Percentiles rank a stretch among this genome's conserved stretches.
Evolutionary conservation across 2,329 filamentous ascomycete genomes (phyloP).

Genomic region (Penicillium sp.): DNA sequence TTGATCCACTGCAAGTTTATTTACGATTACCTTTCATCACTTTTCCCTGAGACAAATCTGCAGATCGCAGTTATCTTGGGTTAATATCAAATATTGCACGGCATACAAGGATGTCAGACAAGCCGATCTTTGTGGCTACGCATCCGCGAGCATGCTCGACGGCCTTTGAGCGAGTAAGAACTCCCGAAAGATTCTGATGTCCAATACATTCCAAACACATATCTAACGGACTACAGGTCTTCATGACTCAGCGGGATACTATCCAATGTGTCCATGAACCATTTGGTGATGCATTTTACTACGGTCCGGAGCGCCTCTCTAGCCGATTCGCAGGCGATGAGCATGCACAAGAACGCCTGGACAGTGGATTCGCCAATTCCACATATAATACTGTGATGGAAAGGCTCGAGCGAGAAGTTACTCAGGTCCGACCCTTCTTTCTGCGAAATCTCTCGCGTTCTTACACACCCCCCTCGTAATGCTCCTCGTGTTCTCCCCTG

Average conservation of each 20-base stretch:
- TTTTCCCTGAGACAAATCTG: not conserved
- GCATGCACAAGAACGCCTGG: constrained; percentile 34
- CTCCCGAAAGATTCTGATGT: not conserved
- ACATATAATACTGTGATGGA: constrained; percentile 60
- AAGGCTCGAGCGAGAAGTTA: constrained; percentile 60
- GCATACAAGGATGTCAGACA: constrained; percentile 55
- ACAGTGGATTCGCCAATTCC: constrained; percentile 39
- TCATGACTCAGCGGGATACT: constrained; percentile 82
- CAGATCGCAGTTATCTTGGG: not conserved
- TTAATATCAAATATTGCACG: not conserved
- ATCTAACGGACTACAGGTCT: constrained; percentile 54
- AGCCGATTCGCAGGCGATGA: constrained; percentile 67
- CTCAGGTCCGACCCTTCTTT: constrained; percentile 55
- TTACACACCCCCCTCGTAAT: constrained; percentile 4
- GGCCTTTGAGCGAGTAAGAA: constrained; percentile 80
- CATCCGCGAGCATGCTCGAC: constrained; percentile 93
- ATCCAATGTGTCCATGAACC: constrained; percentile 86
- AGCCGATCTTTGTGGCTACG: constrained; percentile 83
- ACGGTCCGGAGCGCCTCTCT: constrained; percentile 78
- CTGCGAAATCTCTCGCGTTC: constrained; percentile 18
- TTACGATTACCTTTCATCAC: constrained; percentile 8
- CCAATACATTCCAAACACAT: not conserved
- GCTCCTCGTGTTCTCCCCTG: not conserved
- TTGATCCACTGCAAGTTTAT: constrained; percentile 15
- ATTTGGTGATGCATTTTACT: constrained; percentile 95